A percentile compares a stretch with the other conserved stretches of the same genome.
phyloP scores from a whole-genome alignment of 306 rosid genomes.

The Lathyrus sativus region DNA sequence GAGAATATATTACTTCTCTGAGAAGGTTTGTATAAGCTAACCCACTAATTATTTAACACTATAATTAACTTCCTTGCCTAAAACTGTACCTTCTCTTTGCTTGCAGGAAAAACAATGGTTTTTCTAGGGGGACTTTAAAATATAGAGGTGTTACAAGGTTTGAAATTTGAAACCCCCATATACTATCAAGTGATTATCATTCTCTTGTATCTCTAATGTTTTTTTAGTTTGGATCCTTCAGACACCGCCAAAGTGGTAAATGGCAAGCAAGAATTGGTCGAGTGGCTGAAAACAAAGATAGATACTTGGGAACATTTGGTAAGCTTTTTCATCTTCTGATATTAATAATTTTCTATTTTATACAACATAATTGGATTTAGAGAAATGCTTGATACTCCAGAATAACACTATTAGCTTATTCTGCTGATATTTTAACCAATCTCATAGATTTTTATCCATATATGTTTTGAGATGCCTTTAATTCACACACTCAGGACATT shows the following conservation, averaged over 20 bases:
- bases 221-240: constrained; percentile 29
- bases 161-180: background rate
- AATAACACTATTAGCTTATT: too few relatives aligned
- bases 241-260: constrained; percentile 91
- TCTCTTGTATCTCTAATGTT: background rate
- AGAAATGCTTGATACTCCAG: too few relatives aligned
- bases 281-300: constrained; percentile 88
- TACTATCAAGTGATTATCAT: background rate
- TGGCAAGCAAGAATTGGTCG: constrained; percentile 99
- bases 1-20: constrained; percentile 84
- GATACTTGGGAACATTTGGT: constrained; percentile 86
- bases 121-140: too few relatives aligned
- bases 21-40: constrained; percentile 63
- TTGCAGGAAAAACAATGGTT: too few relatives aligned
- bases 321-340: background rate
- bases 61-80: background rate
- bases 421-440: too few relatives aligned
- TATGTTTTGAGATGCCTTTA: too few relatives aligned
- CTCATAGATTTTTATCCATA: too few relatives aligned
- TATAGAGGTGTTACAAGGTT: too few relatives aligned
- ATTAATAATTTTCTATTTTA: background rate
- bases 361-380: too few relatives aligned
- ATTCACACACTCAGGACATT: too few relatives aligned
- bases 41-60: too few relatives aligned
- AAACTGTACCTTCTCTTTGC: background rate